phyloP scores from a whole-genome alignment of 352 stramenopile species.

The Phytophthora pluvialis region DNA sequence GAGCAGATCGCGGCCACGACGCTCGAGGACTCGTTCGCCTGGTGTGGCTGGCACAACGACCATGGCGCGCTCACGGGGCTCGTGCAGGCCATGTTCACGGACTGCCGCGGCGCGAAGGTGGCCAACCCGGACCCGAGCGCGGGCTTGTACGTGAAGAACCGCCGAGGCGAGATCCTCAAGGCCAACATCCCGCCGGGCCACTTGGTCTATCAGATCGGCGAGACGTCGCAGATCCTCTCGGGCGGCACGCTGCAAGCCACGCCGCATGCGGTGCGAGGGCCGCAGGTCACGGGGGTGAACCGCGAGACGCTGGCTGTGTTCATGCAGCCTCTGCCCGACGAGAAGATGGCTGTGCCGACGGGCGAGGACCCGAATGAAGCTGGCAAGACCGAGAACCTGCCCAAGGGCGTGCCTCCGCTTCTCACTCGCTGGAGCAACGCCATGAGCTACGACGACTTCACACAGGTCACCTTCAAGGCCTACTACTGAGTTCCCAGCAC shows the following conservation, averaged over 20 bases:
- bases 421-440: constrained; percentile 84
- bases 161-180: constrained; percentile 89
- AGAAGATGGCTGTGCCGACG: constrained; percentile 80
- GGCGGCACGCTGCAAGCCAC: constrained; percentile 92
- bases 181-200: constrained; percentile 86
- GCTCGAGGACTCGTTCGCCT: constrained; percentile 89
- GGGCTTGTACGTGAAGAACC: constrained; percentile 95
- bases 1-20: constrained; percentile 59
- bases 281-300: constrained; percentile 77
- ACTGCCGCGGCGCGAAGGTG: constrained; percentile 67
- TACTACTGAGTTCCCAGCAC: constrained; percentile 72
- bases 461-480: constrained; percentile 88
- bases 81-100: constrained; percentile 92
- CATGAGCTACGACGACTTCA: constrained; percentile 94
- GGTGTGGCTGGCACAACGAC: constrained; percentile 98
- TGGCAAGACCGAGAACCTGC: constrained; percentile 76
- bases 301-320: constrained; percentile 97
- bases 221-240: constrained; percentile 96
- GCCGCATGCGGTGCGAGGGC: constrained; percentile 89
- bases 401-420: constrained; percentile 84
- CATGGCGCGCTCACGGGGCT: constrained; percentile 95
- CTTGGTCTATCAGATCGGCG: constrained; percentile 95
- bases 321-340: constrained; percentile 93
- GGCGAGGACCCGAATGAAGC: constrained; percentile 48
- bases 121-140: constrained; percentile 79